These are phyloP conservation scores for Ehretia macrophylla DNA, from an alignment of 257 asterid species.

Conservation along the genomic window DNA sequence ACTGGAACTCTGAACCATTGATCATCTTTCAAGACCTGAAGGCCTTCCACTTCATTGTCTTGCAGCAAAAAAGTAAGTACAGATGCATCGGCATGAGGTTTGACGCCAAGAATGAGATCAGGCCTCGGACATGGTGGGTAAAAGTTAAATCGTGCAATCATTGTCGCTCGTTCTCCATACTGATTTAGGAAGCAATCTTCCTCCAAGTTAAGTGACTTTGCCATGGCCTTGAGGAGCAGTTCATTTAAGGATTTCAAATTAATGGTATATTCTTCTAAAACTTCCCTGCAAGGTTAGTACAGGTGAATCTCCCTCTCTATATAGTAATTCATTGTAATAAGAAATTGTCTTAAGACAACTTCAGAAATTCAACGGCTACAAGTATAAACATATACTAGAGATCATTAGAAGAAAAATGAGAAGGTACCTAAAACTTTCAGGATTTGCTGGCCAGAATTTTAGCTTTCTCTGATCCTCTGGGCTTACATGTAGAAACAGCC, in stretches of 20 bases:
- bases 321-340: no score
- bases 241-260: constrained; percentile 22
- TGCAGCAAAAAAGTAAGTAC: constrained; percentile 54
- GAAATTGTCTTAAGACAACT: no score
- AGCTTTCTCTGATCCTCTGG: constrained; percentile 21
- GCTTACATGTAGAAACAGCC: constrained; percentile 26
- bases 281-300: constrained; percentile 12
- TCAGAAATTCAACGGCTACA: no score
- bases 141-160: constrained; percentile 34
- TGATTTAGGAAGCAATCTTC: constrained; percentile 27
- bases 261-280: constrained; percentile 15
- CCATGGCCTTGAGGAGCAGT: constrained; percentile 26
- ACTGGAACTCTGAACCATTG: constrained; percentile 54
- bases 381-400: no score
- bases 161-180: constrained; percentile 14
- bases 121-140: constrained; percentile 70
- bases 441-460: constrained; percentile 38
- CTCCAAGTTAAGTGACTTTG: constrained; percentile 28
- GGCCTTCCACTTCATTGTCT: constrained; percentile 60
- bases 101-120: constrained; percentile 53
- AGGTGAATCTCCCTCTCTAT: background rate
- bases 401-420: no score
- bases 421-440: constrained; percentile 27
- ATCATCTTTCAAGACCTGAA: constrained; percentile 50
- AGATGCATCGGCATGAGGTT: constrained; percentile 70